Evolutionary conservation across 225 moss, liverwort and hornwort genomes (phyloP), one percentile per base, ranked within the genome.

Genomic region (Antitrichia curtipendula): DNA sequence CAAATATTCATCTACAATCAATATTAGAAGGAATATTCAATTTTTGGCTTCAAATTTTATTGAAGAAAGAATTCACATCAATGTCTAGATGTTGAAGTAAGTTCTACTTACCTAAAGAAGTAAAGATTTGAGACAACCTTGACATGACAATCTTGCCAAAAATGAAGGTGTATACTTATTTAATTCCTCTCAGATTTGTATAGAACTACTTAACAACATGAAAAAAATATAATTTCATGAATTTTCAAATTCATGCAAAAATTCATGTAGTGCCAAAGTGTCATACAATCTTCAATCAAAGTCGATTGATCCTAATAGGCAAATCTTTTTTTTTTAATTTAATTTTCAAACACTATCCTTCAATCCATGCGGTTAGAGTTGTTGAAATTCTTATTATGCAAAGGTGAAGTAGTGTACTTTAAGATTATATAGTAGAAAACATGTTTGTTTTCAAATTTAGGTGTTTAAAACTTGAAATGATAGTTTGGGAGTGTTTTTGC

Each of bases 61-160:
- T n/a, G n/a, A n/a, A n/a, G n/a, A 49, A 28, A 49, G 21, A 32
- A 2, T 13, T 20, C 5, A 50, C 7, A 32, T 32, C 8, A 32
- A 31, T 31, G 12, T 49, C 0, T 12, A 0, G 7, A 73, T 73
- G 7, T 47, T 47, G 20, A 20, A 50, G 32, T 12, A 20, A 50
- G 21, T 12, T 74, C 2, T 31, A 0, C 45, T 3, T 12, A 4
- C 3, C 1, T 0, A 0, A 47, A n/a, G n/a, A n/a, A n/a, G n/a
- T n/a, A n/a, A n/a, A 49, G 20, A 10, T 12, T 32, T 31, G 1
- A 20, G 0, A 12, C 32, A 49, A 20, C 20, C 1, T 72, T 45
- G 1, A 75, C 3, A 34, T 13, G 20, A 21, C 7, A 75, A 50
- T 34, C 1, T 32, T 21, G 13, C 13, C 21, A 50, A 75, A 74